Evolutionary conservation across 2,329 filamentous ascomycete genomes (phyloP), one percentile per base, ranked within the genome.

Genomic region (Microthyrium microscopicum): DNA sequence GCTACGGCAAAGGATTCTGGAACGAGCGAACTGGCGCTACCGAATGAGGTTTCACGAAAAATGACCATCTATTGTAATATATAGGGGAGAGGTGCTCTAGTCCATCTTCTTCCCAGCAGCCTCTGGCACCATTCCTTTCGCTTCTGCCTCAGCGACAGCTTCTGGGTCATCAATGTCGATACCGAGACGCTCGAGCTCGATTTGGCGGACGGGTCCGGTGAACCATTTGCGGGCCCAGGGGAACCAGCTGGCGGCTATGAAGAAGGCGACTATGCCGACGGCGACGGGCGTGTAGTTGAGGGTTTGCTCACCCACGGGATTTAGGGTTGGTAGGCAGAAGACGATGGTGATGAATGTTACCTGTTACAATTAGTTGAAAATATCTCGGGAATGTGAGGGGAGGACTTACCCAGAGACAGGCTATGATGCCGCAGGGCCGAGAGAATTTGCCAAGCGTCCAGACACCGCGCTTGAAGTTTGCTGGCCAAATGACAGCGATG

Each of bases 241-340:
- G 2, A 67, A 27, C 68, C 68, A 73, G 11, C 52, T 56, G 0
- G 48, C 53, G 15, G 64, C 50, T 1, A 60, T 52, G 22, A 60
- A 62, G 2, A 68, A 42, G 0, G 54, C 56, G 29, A 72, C 64
- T 35, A 72, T 70, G 0, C 66, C 68, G 4, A 73, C 68, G 0
- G 68, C 68, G 0, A 72, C 68, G 0, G 64, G 62, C 0, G 68
- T 70, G 42, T 73, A 73, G 41, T 73, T 73, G 16, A 73, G 46
- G 4, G 66, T 69, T 51, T 71, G 57, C n/a, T 52, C 55, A 0
- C 60, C 62, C 2, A 71, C 66, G 0, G 68, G 68, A 44, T 70
- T 71, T 7, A 58, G 43, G 1, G 63, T 62, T 0, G 68, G 68
- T 21, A 72, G 50, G 40, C 68, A 71, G 47, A 72, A 73, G 5